Conservation (phyloP, 345 rosid genomes). For the Noccaea bulbosa region DNA sequence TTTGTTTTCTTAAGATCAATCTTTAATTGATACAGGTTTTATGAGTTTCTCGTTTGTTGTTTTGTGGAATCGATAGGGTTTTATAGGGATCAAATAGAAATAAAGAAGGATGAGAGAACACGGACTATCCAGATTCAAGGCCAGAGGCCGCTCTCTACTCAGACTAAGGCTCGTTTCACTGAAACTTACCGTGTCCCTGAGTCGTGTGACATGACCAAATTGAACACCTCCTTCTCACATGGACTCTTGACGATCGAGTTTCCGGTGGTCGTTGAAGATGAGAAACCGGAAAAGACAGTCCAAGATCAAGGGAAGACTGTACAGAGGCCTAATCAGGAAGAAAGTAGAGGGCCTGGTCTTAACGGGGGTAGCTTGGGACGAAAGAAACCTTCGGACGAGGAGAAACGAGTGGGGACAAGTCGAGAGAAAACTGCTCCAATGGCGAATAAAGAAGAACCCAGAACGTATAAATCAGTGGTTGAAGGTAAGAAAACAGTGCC, state of each 20-base stretch:
- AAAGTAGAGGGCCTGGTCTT: background rate
- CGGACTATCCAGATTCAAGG: constrained; percentile 39
- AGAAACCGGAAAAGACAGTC: constrained; percentile 17
- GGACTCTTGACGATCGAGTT: constrained; percentile 43
- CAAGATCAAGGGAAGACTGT: constrained; percentile 31
- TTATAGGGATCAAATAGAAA: constrained; percentile 41
- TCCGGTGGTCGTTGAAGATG: constrained; percentile 4
- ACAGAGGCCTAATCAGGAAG: constrained; percentile 14
- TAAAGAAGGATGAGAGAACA: constrained; percentile 37
- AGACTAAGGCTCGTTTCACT: constrained; percentile 42
- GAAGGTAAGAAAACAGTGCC: constrained; percentile 33
- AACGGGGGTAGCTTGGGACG: constrained; percentile 23
- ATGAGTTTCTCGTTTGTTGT: background rate
- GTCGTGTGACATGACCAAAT: constrained; percentile 32
- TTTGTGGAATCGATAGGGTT: constrained; percentile 30
- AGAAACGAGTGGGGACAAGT: constrained; percentile 30
- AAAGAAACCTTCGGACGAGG: constrained; percentile 6
- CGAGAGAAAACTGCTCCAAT: constrained; percentile 20
- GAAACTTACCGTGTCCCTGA: constrained; percentile 44
- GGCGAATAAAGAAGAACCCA: constrained; percentile 26
- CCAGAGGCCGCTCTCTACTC: constrained; percentile 43
- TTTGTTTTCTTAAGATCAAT: background rate
- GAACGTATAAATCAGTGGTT: constrained; percentile 43
- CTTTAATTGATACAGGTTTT: background rate
- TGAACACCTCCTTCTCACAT: constrained; percentile 34